A percentile compares a stretch with the other conserved stretches of the same genome.
These are phyloP conservation scores for Claviceps quebecensis DNA, from an alignment of 2,329 filamentous ascomycete genomes.

Conservation along the genomic window DNA sequence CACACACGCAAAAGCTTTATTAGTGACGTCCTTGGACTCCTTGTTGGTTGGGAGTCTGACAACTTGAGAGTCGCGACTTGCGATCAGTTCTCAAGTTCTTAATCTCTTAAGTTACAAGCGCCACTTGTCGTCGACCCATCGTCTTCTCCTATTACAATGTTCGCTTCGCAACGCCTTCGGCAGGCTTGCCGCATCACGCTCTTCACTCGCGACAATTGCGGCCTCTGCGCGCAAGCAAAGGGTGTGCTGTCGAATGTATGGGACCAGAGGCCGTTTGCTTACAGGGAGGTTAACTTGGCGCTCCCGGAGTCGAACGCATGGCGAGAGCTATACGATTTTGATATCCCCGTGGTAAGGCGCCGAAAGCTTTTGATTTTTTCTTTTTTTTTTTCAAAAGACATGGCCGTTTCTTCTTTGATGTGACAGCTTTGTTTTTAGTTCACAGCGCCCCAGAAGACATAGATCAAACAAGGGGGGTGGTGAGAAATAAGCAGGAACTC, in stretches of 20 bases:
- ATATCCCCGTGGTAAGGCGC: slow-evolving; percentile 56
- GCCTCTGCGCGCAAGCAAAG: slow-evolving; percentile 56
- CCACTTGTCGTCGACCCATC: neutral
- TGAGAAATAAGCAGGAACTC: neutral
- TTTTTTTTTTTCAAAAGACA: no score
- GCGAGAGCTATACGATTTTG: slow-evolving; percentile 66
- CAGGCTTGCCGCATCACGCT: slow-evolving; percentile 54
- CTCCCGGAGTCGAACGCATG: slow-evolving; percentile 47
- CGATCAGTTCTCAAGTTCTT: no score
- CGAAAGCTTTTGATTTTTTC: no score
- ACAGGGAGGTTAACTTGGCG: slow-evolving; percentile 57
- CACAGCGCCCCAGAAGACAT: neutral
- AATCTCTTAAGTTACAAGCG: neutral
- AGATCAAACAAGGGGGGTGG: neutral
- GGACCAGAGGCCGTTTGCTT: slow-evolving; percentile 52
- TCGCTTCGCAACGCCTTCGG: slow-evolving; percentile 32
- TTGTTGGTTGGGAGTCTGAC: no score
- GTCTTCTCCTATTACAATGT: slow-evolving; percentile 27
- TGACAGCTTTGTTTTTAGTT: neutral
- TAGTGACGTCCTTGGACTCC: neutral
- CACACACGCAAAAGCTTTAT: neutral
- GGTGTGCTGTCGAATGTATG: slow-evolving; percentile 53
- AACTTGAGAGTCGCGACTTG: neutral
- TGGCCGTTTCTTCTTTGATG: neutral
- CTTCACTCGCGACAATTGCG: slow-evolving; percentile 60